phyloP scores from a whole-genome alignment of 495 filamentous ascomycete species.

The Penicillium coprophilum region DNA sequence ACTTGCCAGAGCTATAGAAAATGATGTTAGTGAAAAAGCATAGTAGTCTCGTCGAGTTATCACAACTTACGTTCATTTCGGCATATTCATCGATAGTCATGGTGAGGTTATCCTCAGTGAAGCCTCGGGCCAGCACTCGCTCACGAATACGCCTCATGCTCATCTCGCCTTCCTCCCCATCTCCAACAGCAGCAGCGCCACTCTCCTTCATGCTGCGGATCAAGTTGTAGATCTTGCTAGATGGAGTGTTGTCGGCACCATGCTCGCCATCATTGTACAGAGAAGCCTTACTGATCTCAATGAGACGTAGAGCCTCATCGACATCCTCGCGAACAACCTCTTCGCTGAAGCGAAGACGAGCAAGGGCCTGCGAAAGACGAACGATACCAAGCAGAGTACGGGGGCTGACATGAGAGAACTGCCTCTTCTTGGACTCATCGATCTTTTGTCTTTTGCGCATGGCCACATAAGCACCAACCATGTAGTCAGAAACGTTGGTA shows the following conservation, averaged over 20 bases:
- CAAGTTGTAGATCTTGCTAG: conserved; percentile 89
- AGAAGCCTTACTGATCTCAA: conserved; percentile 88
- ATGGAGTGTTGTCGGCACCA: conserved; percentile 71
- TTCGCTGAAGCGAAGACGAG: conserved; percentile 82
- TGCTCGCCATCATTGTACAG: conserved; percentile 65
- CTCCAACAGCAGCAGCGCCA: conserved; percentile 73
- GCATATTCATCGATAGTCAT: conserved; percentile 88
- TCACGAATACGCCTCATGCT: conserved; percentile 85
- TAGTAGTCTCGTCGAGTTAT: conserved; percentile 3
- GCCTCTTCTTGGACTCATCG: conserved; percentile 82
- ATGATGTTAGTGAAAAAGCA: conserved; percentile 20
- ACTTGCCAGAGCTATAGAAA: conserved; percentile 86
- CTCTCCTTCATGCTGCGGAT: conserved; percentile 80
- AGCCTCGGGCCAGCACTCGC: conserved; percentile 90
- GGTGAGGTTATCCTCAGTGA: conserved; percentile 88
- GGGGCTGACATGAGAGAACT: conserved; percentile 89
- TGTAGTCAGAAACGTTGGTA: conserved; percentile 83
- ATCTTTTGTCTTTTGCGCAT: conserved; percentile 85
- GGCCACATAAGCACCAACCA: conserved; percentile 92
- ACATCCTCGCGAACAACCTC: conserved; percentile 88
- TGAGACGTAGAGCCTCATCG: conserved; percentile 86
- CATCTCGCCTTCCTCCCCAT: conserved; percentile 71
- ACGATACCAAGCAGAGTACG: conserved; percentile 91
- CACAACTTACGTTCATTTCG: conserved; percentile 72
- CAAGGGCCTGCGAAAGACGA: conserved; percentile 92